Base-by-base conservation (phyloP, 1,139 yeast species). In the Blastobotrys proliferans region DNA sequence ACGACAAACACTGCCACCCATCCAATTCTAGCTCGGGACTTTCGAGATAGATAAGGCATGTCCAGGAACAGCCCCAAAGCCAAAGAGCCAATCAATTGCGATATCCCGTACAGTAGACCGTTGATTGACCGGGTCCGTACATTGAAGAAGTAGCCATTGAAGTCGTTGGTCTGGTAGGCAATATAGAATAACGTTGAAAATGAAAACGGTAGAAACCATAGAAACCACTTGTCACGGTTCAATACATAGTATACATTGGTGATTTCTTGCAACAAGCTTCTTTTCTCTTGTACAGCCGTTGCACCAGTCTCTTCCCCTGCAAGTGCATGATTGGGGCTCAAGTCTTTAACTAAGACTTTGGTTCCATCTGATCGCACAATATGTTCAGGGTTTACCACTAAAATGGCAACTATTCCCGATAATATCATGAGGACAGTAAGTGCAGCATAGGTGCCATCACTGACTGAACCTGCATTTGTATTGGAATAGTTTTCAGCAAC, bases 71-170 rank as follows among this genome's bases (percentile, higher is more conserved):
- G 28, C 28, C 81, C 81, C 47, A 76, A 58, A 21, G 67, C 34
- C 28, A 68, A 56, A 26, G 80, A 76, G 32, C 80, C 81, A 40
- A 74, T 40, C 77, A 76, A 74, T 61, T 76, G 81, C 43, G 75
- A 61, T 44, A 72, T 57, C 77, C 81, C 76, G 59, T 75, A 76
- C 42, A 77, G 69, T 41, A 74, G 64, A 8, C 78, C 74, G 62
- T 76, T 75, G 52, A 76, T 66, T 6, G 81, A 72, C 57, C 81
- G 68, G 13, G 80, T 73, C 58, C 79, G 65, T 40, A 74, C 61
- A 55, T 70, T 73, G 60, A 76, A 76, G 48, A 73, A 67, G 22
- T 72, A 73, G 29, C 73, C 74, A 54, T 75, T 75, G 55, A 72
- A 67, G 51, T 73, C 74, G 53, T 73, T 73, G 50, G 72, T 73